Conservation (phyloP, 1,284 basidiomycete genomes). For the Cryptococcus jaspeensis region DNA sequence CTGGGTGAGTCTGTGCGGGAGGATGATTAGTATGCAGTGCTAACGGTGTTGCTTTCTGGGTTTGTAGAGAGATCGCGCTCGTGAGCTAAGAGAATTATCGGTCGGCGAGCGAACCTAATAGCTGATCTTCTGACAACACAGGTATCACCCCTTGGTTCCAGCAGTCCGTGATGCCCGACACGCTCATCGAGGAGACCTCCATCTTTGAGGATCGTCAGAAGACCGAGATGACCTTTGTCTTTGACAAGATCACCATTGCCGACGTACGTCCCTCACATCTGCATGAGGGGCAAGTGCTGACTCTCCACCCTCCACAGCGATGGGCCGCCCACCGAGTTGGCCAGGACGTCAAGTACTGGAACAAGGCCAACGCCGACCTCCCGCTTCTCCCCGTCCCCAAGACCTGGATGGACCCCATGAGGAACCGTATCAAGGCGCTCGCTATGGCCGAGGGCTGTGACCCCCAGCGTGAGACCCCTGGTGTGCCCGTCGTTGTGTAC, state of each 20-base stretch:
- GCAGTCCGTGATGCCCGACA: constrained; percentile 29
- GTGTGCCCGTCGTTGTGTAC: constrained; percentile 28
- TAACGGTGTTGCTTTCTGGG: neutral
- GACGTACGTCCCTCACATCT: too few species aligned
- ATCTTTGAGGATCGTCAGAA: constrained; percentile 26
- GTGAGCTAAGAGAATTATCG: constrained; percentile 10
- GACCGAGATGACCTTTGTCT: constrained; percentile 24
- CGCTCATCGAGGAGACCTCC: constrained; percentile 25
- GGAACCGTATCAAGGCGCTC: constrained; percentile 21
- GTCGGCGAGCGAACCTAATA: neutral
- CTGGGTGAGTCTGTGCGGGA: constrained; percentile 30
- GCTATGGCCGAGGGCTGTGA: constrained; percentile 15
- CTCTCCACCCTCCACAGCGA: constrained; percentile 12
- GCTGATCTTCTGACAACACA: neutral
- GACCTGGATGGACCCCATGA: constrained; percentile 27
- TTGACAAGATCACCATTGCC: constrained; percentile 33
- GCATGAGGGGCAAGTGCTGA: too few species aligned
- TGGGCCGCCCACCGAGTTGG: constrained; percentile 21
- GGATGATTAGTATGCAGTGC: neutral
- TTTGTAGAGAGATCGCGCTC: constrained; percentile 21
- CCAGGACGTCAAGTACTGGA: constrained; percentile 21
- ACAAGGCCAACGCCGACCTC: constrained; percentile 31
- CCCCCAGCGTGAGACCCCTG: constrained; percentile 6
- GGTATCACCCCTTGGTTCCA: constrained; percentile 36
- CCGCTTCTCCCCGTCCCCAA: constrained; percentile 16